Evolutionary conservation across 202 grass and related monocot genomes (phyloP).

Genomic region (Panicum hallii): DNA sequence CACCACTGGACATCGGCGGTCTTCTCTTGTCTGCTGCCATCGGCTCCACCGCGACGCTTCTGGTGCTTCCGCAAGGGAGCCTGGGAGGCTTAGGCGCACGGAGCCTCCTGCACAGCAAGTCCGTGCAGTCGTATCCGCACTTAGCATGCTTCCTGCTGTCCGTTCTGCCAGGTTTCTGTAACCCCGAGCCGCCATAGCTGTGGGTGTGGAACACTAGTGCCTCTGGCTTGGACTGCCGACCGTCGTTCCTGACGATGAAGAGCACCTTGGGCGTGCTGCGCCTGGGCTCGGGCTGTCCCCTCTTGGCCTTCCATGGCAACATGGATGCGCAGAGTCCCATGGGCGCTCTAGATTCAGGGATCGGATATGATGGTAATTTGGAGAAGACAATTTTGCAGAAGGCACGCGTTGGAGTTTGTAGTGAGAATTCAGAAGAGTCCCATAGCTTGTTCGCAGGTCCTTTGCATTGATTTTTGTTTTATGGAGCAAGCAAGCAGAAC

Average conservation of each 20-base stretch:
- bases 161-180: slow-evolving; percentile 12
- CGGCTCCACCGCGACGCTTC: slow-evolving; percentile 33
- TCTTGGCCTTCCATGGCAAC: slow-evolving; percentile 28
- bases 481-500: slow-evolving; percentile 24
- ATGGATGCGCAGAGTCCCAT: slow-evolving; percentile 58
- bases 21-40: background rate
- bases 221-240: slow-evolving; percentile 2
- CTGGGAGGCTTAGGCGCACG: slow-evolving; percentile 4
- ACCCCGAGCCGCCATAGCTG: background rate
- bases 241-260: slow-evolving; percentile 45
- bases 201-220: slow-evolving; percentile 26
- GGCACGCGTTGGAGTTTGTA: background rate
- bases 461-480: slow-evolving; percentile 36
- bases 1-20: background rate
- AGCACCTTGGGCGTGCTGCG: slow-evolving; percentile 21
- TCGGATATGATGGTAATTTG: background rate
- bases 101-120: slow-evolving; percentile 29
- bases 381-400: background rate
- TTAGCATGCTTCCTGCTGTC: background rate
- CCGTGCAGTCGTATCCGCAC: slow-evolving; percentile 2
- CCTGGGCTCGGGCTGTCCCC: slow-evolving; percentile 23
- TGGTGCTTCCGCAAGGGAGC: slow-evolving; percentile 9
- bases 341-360: background rate
- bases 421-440: background rate
- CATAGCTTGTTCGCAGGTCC: background rate